Percentiles rank a stretch among this genome's conserved stretches.
phyloP scores from a whole-genome alignment of 2,329 filamentous ascomycete genomes.

The Fusarium newnesense region DNA sequence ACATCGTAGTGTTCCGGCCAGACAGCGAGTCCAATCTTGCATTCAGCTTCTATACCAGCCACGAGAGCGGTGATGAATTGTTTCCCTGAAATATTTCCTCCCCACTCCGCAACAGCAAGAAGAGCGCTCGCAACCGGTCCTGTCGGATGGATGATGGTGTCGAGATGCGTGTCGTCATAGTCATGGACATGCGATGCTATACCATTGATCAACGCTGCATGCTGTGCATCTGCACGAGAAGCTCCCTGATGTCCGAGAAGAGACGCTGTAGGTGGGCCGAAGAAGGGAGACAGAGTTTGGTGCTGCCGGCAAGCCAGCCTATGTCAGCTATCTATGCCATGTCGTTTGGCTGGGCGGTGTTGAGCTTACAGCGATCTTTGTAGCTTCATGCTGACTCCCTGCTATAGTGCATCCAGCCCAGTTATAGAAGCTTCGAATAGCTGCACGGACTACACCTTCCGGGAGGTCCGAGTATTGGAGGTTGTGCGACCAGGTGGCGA shows the following conservation, averaged over 20 bases:
- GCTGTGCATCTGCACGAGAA: not conserved
- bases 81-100: not conserved
- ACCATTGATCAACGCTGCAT: not conserved
- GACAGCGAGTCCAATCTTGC: not conserved
- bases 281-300: not conserved
- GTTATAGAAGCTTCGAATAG: slow-evolving; percentile 8
- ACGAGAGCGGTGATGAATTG: not conserved
- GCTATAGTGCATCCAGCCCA: slow-evolving; percentile 2
- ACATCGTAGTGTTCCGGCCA: slow-evolving; percentile 6
- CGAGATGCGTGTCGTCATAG: slow-evolving; percentile 6
- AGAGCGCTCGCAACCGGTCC: slow-evolving; percentile 3
- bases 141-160: not conserved
- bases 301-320: rapidly evolving
- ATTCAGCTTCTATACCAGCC: slow-evolving; percentile 2
- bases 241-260: not conserved
- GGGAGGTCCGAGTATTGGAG: slow-evolving; percentile 1
- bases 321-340: not conserved
- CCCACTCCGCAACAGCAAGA: not conserved
- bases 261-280: not conserved
- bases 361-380: not conserved
- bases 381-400: not conserved
- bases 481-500: slow-evolving; percentile 1
- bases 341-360: rapidly evolving
- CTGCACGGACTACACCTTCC: not conserved
- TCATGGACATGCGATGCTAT: slow-evolving; percentile 11